Base-by-base conservation (phyloP, 1,139 yeast species). In the Yamadazyma mexicana region DNA sequence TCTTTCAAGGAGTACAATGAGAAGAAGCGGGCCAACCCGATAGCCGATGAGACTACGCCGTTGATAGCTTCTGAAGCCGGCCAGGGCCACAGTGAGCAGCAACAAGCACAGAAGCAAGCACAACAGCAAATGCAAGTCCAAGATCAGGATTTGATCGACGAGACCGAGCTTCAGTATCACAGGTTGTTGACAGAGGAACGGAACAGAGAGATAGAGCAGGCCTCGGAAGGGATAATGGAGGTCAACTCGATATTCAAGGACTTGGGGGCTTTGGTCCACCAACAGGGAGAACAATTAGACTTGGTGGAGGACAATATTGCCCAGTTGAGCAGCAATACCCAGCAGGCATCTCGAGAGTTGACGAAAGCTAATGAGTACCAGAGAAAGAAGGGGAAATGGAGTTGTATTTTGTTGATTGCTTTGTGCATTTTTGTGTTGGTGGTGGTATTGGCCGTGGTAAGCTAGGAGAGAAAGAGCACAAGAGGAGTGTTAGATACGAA, bases 171-270 rank as follows among this genome's bases (percentile, higher is more conserved):
- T n/a, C 88, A 83, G 51, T 81, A 85, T 49, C 95, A 88, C 51
- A 54, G 77, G 2, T 63, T 81, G 9, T 62, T 89, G 6, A 79
- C 89, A 2, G 79, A 82, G 44, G 92, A 87, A 54, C 65, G 96
- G 42, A 83, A 85, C 44, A 64, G 77, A 17, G 95, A 87, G 45
- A 85, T 89, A 22, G 72, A 73, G 27, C 81, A 77, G 46, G 85
- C 89, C 6, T 80, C 85, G 32, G 78, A 80, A 37, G 95, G 96
- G 0, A 87, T 89, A 6, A 74, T 74, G 44, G 96, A 89, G 51
- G 88, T 89, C 35, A 88, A 89, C 56, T 74, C 89, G 6, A 88
- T 89, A 2, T 89, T 88, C 59, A 81, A 82, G 48, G 96, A 88
- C 51, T 63, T 89, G 46, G 89, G 89, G 12, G 75, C 79, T 31